These are phyloP conservation scores for Paecilomyces sp. DNA, from an alignment of 2,329 filamentous ascomycete genomes.

Conservation along the genomic window DNA sequence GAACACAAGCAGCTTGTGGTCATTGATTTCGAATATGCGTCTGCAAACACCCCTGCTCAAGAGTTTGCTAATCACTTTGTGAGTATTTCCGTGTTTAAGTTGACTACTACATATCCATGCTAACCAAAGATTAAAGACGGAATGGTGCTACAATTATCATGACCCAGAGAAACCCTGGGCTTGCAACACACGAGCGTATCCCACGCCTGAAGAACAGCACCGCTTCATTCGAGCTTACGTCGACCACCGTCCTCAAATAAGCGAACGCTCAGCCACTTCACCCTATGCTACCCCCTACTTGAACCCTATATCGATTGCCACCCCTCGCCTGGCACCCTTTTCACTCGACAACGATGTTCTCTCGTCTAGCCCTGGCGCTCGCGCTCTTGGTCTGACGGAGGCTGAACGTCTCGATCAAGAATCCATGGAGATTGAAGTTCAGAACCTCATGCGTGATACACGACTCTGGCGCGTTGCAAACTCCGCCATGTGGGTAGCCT, in stretches of 20 bases:
- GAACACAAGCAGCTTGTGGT: slow-evolving; percentile 94
- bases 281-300: slow-evolving; percentile 30
- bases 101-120: not conserved
- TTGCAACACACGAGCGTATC: slow-evolving; percentile 66
- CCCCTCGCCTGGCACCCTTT: slow-evolving; percentile 54
- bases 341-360: slow-evolving; percentile 67
- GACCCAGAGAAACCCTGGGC: slow-evolving; percentile 57
- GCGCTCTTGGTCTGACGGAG: slow-evolving; percentile 35
- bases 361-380: slow-evolving; percentile 49
- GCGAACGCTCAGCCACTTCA: slow-evolving; percentile 14
- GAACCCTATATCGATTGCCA: slow-evolving; percentile 45
- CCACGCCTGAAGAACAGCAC: slow-evolving; percentile 69
- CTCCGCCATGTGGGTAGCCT: slow-evolving; percentile 85
- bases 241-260: slow-evolving; percentile 60
- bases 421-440: slow-evolving; percentile 59
- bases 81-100: slow-evolving; percentile 19
- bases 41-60: slow-evolving; percentile 73
- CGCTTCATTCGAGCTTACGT: slow-evolving; percentile 84
- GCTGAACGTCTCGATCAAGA: slow-evolving; percentile 58
- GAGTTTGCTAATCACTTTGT: slow-evolving; percentile 98
- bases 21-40: slow-evolving; percentile 97
- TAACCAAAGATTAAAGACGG: slow-evolving; percentile 45
- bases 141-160: slow-evolving; percentile 99
- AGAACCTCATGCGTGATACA: slow-evolving; percentile 68
- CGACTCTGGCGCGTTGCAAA: slow-evolving; percentile 81